Evolutionary conservation across 1,284 basidiomycete species (phyloP).

Genomic region (Heterobasidion irregulare): DNA sequence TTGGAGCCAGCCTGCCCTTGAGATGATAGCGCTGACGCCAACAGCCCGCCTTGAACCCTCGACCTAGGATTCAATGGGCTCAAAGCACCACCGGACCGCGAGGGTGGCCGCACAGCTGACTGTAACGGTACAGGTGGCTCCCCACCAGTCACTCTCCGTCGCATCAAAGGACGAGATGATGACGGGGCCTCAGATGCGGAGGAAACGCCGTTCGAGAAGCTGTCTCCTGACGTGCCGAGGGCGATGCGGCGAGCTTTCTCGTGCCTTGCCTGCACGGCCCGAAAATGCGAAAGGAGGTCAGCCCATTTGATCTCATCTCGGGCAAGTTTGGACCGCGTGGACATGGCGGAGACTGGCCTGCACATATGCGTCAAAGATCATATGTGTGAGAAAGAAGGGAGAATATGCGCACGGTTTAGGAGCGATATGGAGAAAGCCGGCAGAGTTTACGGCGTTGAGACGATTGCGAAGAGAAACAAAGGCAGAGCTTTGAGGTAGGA

Average conservation of each 20-base stretch:
- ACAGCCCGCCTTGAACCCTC: constrained; percentile 38
- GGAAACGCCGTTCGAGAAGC: constrained; percentile 5
- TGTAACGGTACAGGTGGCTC: not conserved
- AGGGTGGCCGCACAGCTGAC: constrained; percentile 16
- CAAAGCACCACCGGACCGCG: constrained; percentile 37
- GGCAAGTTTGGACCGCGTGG: constrained; percentile 66
- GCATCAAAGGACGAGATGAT: constrained; percentile 33
- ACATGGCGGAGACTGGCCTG: constrained; percentile 24
- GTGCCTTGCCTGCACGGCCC: constrained; percentile 75
- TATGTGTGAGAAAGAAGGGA: not conserved
- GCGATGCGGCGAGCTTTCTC: constrained; percentile 78
- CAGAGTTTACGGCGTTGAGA: constrained; percentile 89
- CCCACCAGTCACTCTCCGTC: constrained; percentile 45
- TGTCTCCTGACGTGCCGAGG: constrained; percentile 28
- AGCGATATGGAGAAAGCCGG: constrained; percentile 86
- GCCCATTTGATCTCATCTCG: constrained; percentile 93
- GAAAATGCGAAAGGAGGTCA: constrained; percentile 83
- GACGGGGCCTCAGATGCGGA: constrained; percentile 3
- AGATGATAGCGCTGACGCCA: constrained; percentile 27
- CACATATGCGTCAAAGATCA: constrained; percentile 9
- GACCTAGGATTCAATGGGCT: constrained; percentile 71
- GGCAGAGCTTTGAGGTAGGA: constrained; percentile 93
- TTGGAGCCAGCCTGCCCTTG: constrained; percentile 32
- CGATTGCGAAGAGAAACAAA: constrained; percentile 94
- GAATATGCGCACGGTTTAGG: constrained; percentile 55